Conservation (phyloP, 352 stramenopile species). For the Globisporangium heterothallicum region DNA sequence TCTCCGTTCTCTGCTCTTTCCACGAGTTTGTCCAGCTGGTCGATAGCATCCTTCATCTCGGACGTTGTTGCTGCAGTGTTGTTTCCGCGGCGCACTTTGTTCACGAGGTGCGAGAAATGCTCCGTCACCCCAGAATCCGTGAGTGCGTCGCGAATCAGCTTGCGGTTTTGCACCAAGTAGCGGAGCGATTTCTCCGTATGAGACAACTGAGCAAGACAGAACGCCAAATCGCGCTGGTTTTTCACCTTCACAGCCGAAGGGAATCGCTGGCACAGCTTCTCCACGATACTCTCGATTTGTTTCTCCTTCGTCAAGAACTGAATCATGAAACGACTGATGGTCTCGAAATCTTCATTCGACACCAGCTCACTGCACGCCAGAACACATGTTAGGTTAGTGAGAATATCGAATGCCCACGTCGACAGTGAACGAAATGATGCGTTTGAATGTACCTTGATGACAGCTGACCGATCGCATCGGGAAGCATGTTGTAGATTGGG, state of each 20-base stretch:
- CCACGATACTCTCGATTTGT: constrained; percentile 75
- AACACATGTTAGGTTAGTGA: neutral
- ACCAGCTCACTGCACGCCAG: constrained; percentile 55
- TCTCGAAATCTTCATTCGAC: constrained; percentile 85
- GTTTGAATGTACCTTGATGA: constrained; percentile 44
- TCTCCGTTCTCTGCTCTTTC: constrained; percentile 41
- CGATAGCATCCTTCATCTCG: constrained; percentile 74
- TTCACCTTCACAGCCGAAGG: constrained; percentile 65
- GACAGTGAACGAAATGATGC: neutral
- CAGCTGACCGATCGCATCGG: constrained; percentile 95
- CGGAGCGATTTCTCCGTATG: constrained; percentile 94
- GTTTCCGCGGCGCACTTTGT: constrained; percentile 39
- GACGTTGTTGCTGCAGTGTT: constrained; percentile 28
- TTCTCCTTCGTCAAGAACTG: constrained; percentile 98
- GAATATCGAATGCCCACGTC: neutral
- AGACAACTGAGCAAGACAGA: constrained; percentile 92
- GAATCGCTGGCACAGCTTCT: constrained; percentile 94
- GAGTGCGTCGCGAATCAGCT: constrained; percentile 90
- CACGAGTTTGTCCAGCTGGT: constrained; percentile 64
- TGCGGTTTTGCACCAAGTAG: constrained; percentile 85
- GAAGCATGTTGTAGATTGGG: constrained; percentile 98
- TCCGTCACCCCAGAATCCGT: constrained; percentile 89
- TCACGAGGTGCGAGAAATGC: constrained; percentile 87
- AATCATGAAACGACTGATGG: constrained; percentile 95
- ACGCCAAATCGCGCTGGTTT: constrained; percentile 87